phyloP scores from a whole-genome alignment of 495 filamentous ascomycete genomes.

The Podospora bellae-mahoneyi region DNA sequence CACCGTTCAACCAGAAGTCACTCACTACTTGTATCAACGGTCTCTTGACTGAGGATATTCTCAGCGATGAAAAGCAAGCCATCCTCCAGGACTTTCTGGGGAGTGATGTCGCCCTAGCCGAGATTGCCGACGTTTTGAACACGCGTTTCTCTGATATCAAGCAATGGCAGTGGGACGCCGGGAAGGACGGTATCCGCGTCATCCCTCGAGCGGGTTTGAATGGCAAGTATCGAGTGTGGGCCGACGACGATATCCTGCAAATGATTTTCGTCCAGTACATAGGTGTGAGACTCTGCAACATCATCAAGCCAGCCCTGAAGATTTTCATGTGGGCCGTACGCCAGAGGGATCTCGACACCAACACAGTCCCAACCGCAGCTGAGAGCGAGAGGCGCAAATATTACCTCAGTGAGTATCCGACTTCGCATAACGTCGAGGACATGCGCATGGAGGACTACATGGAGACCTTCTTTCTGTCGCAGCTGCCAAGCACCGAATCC shows the following conservation, averaged over 20 bases:
- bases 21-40: constrained; percentile 46
- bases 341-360: constrained; percentile 15
- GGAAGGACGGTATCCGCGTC: constrained; percentile 49
- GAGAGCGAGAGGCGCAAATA: constrained; percentile 23
- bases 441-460: constrained; percentile 25
- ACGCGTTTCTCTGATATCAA: constrained; percentile 60
- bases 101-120: constrained; percentile 53
- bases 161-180: constrained; percentile 58
- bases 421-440: constrained; percentile 23
- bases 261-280: constrained; percentile 64
- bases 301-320: constrained; percentile 46
- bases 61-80: constrained; percentile 58
- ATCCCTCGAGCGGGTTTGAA: constrained; percentile 63
- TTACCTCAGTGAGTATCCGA: constrained; percentile 21
- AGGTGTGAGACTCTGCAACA: constrained; percentile 54
- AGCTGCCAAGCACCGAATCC: constrained; percentile 48
- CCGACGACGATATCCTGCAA: constrained; percentile 67
- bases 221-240: constrained; percentile 63
- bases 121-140: constrained; percentile 66
- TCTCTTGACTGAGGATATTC: constrained; percentile 56
- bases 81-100: constrained; percentile 59
- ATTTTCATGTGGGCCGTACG: constrained; percentile 30
- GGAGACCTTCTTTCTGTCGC: constrained; percentile 42
- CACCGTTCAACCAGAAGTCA: constrained; percentile 31
- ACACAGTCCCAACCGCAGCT: constrained; percentile 13